Evolutionary conservation across 2,329 filamentous ascomycete species (phyloP).

Genomic region (Emericellopsis cladophorae): DNA sequence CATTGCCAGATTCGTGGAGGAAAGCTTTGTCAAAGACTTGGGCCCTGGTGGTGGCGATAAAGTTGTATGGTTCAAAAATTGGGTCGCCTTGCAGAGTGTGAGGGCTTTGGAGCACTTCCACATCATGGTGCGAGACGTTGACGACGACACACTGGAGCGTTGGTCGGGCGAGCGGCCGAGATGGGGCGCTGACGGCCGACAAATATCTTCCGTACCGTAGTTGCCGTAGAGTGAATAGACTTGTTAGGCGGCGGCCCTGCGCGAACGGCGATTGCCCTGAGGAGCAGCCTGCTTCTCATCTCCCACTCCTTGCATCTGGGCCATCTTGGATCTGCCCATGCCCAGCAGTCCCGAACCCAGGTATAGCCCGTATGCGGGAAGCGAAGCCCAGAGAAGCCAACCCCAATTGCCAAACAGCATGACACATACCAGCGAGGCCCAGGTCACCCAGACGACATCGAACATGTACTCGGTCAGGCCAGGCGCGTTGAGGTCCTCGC

Average conservation of each 20-base stretch:
- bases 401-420: conserved; percentile 70
- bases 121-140: conserved; percentile 49
- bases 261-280: conserved; percentile 39
- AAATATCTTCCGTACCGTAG: neutral
- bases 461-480: conserved; percentile 98
- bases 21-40: conserved; percentile 52
- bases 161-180: conserved; percentile 36
- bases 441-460: conserved; percentile 92
- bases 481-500: conserved; percentile 77
- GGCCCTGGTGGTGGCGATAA: conserved; percentile 32
- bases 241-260: conserved; percentile 28
- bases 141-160: conserved; percentile 34
- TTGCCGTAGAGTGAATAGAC: neutral
- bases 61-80: conserved; percentile 89
- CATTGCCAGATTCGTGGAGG: conserved; percentile 58
- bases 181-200: neutral
- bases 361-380: conserved; percentile 43
- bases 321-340: conserved; percentile 38
- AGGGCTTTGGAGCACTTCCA: conserved; percentile 84
- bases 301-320: conserved; percentile 26
- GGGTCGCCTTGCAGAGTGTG: conserved; percentile 78
- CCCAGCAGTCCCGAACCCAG: conserved; percentile 41
- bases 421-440: conserved; percentile 61
- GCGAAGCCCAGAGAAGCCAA: conserved; percentile 41
- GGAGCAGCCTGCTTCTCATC: conserved; percentile 15